phyloP scores from a whole-genome alignment of 257 asterid genomes.

The Solanum tarapatanum region DNA sequence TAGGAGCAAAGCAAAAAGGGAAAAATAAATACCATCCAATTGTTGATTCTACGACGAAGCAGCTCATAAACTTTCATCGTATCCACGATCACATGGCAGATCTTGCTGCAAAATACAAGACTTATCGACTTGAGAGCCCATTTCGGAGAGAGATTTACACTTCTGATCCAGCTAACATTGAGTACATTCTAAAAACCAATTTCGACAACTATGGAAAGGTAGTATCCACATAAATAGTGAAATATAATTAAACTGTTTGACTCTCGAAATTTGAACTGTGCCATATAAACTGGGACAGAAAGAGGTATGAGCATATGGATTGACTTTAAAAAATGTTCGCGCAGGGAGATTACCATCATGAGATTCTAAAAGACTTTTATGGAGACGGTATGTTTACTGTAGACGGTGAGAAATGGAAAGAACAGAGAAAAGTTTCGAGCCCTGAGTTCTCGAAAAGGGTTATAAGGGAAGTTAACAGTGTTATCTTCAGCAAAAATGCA shows the following conservation, averaged over 20 bases:
- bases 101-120: conserved; percentile 20
- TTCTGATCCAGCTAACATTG: conserved; percentile 28
- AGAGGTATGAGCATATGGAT: background rate
- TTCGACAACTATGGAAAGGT: conserved; percentile 42
- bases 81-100: conserved; percentile 23
- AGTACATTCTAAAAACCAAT: conserved; percentile 29
- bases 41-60: conserved; percentile 23
- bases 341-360: background rate
- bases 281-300: background rate
- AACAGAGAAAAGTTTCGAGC: conserved; percentile 41
- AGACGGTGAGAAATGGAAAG: conserved; percentile 36
- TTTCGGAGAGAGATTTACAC: conserved; percentile 27
- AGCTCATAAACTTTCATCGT: conserved; percentile 27
- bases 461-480: conserved; percentile 30
- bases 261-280: background rate
- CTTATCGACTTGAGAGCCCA: conserved; percentile 19
- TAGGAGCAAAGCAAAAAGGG: background rate
- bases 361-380: conserved; percentile 20
- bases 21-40: conserved; percentile 18
- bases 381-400: conserved; percentile 44
- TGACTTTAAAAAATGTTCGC: background rate
- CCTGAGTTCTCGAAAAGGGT: conserved; percentile 32
- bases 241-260: background rate
- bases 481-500: conserved; percentile 26
- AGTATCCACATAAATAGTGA: background rate